Conservation (phyloP, 2,329 filamentous ascomycete species). For the Aspergillus unguis region DNA sequence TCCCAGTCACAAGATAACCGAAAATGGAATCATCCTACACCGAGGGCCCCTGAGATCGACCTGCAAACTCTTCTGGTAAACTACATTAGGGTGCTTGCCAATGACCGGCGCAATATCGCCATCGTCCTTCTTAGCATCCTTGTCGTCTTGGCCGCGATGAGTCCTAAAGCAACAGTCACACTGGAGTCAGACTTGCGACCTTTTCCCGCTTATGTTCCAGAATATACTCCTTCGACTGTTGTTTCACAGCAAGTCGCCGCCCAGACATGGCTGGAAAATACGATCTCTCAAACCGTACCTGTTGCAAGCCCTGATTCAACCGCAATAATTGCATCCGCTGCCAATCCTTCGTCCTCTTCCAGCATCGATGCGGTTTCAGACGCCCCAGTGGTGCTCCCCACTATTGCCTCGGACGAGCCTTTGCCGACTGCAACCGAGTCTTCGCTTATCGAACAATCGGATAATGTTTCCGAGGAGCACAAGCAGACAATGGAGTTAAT, state of each 20-base stretch:
- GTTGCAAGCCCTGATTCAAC: background rate
- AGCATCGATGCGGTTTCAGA: background rate
- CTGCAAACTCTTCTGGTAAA: constrained; percentile 52
- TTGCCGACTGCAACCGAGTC: background rate
- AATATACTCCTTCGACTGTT: constrained; percentile 1
- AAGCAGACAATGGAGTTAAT: background rate
- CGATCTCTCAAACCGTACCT: background rate
- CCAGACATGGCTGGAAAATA: background rate
- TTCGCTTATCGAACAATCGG: background rate
- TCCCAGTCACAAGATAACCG: constrained; percentile 6
- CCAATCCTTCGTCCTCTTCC: background rate
- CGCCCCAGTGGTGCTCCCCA: background rate
- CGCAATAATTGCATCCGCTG: background rate
- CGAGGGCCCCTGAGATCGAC: constrained; percentile 38
- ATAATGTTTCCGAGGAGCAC: background rate
- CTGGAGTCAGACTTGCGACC: constrained; percentile 12
- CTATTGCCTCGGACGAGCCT: background rate
- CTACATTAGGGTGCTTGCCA: constrained; percentile 51
- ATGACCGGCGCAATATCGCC: constrained; percentile 53
- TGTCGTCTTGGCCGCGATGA: constrained; percentile 41
- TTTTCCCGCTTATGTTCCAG: constrained; percentile 16
- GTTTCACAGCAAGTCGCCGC: constrained; percentile 9
- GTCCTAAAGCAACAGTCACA: constrained; percentile 2
- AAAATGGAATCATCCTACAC: constrained; percentile 1
- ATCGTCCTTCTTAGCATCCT: constrained; percentile 47